These are phyloP conservation scores for Hyphopichia khmerensis DNA, from an alignment of 1,139 yeast genomes.

Conservation along the genomic window DNA sequence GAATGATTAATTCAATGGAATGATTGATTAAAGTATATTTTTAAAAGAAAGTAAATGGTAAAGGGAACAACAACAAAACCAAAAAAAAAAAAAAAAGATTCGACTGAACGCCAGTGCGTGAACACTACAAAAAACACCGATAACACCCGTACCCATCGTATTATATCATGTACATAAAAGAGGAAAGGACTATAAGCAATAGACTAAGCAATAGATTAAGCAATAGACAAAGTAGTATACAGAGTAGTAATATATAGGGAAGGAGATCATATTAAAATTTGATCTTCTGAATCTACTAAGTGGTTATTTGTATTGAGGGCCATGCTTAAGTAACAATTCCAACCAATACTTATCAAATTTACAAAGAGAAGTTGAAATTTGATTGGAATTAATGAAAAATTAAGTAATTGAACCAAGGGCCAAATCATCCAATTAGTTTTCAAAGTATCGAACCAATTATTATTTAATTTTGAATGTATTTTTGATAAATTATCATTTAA, in stretches of 20 bases:
- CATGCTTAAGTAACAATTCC: constrained; percentile 80
- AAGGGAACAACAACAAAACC: too few species aligned
- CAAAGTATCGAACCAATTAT: constrained; percentile 61
- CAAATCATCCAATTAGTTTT: constrained; percentile 78
- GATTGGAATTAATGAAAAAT: constrained; percentile 71
- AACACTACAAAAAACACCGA: too few species aligned
- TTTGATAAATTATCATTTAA: constrained; percentile 8
- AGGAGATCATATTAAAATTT: constrained; percentile 6
- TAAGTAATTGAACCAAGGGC: constrained; percentile 78
- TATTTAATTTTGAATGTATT: constrained; percentile 32
- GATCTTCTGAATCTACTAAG: constrained; percentile 5
- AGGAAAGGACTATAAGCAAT: too few species aligned
- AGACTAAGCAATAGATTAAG: too few species aligned
- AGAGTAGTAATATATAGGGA: background rate
- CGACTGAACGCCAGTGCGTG: too few species aligned
- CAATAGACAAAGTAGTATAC: background rate
- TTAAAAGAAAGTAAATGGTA: too few species aligned
- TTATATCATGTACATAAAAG: too few species aligned
- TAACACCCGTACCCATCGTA: background rate
- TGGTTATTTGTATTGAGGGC: constrained; percentile 11
- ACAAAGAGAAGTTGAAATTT: constrained; percentile 67
- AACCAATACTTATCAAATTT: constrained; percentile 70
- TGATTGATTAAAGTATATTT: too few species aligned
- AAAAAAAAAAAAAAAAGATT: too few species aligned
- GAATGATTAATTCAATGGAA: too few species aligned